Evolutionary conservation across 2,329 filamentous ascomycete species (phyloP).

Genomic region (Aureobasidium sp.): DNA sequence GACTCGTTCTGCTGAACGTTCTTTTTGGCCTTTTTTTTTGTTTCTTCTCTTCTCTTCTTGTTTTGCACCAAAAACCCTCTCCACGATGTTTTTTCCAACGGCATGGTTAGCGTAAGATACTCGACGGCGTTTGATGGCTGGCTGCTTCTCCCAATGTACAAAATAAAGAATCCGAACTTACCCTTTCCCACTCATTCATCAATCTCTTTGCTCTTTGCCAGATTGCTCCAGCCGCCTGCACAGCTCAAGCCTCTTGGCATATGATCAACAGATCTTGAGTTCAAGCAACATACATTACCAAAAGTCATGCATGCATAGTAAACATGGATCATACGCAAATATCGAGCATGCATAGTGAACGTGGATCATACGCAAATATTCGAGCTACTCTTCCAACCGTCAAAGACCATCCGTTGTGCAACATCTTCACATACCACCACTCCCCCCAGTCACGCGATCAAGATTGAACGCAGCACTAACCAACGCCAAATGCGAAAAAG

Average conservation of each 20-base stretch:
- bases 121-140: conserved; percentile 13
- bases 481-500: conserved; percentile 68
- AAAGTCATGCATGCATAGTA: too few species aligned
- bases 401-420: not conserved
- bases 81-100: not conserved
- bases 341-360: not conserved
- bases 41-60: conserved; percentile 7
- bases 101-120: conserved; percentile 15
- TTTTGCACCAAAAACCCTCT: conserved; percentile 6
- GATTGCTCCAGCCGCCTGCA: too few species aligned
- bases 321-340: not conserved
- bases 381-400: not conserved
- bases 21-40: not conserved
- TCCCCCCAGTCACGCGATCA: conserved; percentile 38
- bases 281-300: too few species aligned
- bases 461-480: conserved; percentile 73
- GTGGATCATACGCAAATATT: not conserved
- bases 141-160: conserved; percentile 9
- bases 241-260: too few species aligned
- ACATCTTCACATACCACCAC: conserved; percentile 4
- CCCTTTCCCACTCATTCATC: not conserved
- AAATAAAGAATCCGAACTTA: conserved; percentile 10
- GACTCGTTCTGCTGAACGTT: not conserved
- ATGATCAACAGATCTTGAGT: too few species aligned
- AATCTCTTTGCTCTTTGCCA: not conserved